phyloP scores from a whole-genome alignment of 169 alveolate species.

The Cystoisospora suis region DNA sequence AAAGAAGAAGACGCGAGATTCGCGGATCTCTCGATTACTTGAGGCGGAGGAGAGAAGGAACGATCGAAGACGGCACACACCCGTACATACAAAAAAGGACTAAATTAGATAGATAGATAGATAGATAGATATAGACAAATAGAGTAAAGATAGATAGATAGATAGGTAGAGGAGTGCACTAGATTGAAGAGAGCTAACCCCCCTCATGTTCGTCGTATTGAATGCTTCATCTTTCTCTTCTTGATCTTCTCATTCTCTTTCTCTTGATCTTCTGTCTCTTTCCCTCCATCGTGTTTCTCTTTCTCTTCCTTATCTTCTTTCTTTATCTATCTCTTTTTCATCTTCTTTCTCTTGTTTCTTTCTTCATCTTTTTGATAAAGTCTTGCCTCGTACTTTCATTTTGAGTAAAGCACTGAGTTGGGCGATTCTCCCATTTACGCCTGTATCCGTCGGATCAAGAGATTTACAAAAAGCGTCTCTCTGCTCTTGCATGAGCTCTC shows the following conservation, averaged over 20 bases:
- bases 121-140: background rate
- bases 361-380: background rate
- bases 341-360: background rate
- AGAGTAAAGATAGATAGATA: background rate
- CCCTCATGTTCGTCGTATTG: no score
- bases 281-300: background rate
- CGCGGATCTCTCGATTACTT: no score
- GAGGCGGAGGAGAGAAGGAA: no score
- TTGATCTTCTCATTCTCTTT: no score
- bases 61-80: no score
- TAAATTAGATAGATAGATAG: background rate
- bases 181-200: no score
- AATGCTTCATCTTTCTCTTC: no score
- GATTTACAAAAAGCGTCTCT: conserved; percentile 68
- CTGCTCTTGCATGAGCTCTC: conserved; percentile 68
- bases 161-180: background rate
- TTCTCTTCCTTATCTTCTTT: background rate
- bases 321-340: background rate
- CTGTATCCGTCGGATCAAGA: conserved; percentile 64
- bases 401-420: conserved; percentile 48
- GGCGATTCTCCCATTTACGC: conserved; percentile 57
- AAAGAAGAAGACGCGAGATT: no score
- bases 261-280: no score
- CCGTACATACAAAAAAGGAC: background rate
- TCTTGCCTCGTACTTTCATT: conserved; percentile 25